These are phyloP conservation scores for Xylariaceae sp. DNA, from an alignment of 2,329 filamentous ascomycete genomes.

Conservation along the genomic window DNA sequence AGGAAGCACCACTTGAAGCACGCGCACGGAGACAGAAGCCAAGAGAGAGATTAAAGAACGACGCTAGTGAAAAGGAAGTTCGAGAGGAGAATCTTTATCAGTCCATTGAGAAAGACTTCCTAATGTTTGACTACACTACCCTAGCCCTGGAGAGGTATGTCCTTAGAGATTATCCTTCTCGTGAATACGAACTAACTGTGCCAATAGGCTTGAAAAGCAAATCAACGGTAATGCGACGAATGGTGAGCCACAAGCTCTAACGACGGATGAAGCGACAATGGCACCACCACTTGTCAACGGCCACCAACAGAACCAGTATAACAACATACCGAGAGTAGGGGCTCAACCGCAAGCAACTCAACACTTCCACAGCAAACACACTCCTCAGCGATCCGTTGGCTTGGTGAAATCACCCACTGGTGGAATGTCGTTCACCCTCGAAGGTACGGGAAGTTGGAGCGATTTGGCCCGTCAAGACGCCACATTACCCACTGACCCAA, in stretches of 20 bases:
- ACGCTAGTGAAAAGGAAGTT: slow-evolving; percentile 93
- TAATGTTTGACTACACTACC: slow-evolving; percentile 90
- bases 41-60: slow-evolving; percentile 83
- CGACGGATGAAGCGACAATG: slow-evolving; percentile 49
- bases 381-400: slow-evolving; percentile 46
- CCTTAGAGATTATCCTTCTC: neutral
- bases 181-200: slow-evolving; percentile 5
- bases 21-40: slow-evolving; percentile 91
- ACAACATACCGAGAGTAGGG: slow-evolving; percentile 11
- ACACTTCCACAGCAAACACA: slow-evolving; percentile 45
- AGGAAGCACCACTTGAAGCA: slow-evolving; percentile 93
- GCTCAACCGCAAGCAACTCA: slow-evolving; percentile 21
- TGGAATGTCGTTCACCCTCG: slow-evolving; percentile 86
- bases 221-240: too few relatives aligned
- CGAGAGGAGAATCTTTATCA: slow-evolving; percentile 89
- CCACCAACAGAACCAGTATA: slow-evolving; percentile 13
- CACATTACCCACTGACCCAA: slow-evolving; percentile 67
- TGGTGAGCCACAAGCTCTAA: slow-evolving; percentile 45
- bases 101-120: slow-evolving; percentile 91
- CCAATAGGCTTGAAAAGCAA: slow-evolving; percentile 32
- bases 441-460: slow-evolving; percentile 87
- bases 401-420: slow-evolving; percentile 75
- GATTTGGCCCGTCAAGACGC: slow-evolving; percentile 83
- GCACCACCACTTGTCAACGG: slow-evolving; percentile 33
- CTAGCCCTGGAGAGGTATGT: slow-evolving; percentile 70